These are phyloP conservation scores for Eucommia ulmoides DNA, from an alignment of 257 asterid species.

Conservation along the genomic window DNA sequence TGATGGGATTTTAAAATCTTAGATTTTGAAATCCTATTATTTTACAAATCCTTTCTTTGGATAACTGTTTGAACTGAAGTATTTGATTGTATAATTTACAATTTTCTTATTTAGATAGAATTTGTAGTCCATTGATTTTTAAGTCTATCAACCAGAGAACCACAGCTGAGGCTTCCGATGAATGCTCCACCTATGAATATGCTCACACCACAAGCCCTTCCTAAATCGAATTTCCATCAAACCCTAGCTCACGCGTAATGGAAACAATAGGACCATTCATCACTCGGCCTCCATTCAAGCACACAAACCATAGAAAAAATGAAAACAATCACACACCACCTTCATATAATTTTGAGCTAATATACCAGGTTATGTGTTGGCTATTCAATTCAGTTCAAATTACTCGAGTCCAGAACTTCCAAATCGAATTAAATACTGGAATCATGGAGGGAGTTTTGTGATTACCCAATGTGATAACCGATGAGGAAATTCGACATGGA, in stretches of 20 bases:
- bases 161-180: conserved; percentile 64
- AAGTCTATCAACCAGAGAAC: conserved; percentile 62
- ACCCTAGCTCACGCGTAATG: conserved; percentile 71
- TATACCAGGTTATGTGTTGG: neutral
- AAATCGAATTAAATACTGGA: neutral
- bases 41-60: too few species aligned
- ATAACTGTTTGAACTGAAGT: too few species aligned
- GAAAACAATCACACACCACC: neutral
- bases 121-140: too few species aligned
- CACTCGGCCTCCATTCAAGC: conserved; percentile 33
- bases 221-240: conserved; percentile 65
- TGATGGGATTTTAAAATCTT: too few species aligned
- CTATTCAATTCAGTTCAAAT: neutral
- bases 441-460: neutral
- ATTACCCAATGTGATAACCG: conserved; percentile 83
- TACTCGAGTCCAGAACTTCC: neutral
- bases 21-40: too few species aligned
- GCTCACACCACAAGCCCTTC: conserved; percentile 90
- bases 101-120: too few species aligned
- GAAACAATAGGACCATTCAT: conserved; percentile 89
- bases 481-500: conserved; percentile 84
- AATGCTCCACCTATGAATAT: conserved; percentile 84
- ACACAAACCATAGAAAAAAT: neutral
- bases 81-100: too few species aligned
- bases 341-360: neutral